Conservation (phyloP, 2,329 filamentous ascomycete genomes). For the Elsinoe necatrix region DNA sequence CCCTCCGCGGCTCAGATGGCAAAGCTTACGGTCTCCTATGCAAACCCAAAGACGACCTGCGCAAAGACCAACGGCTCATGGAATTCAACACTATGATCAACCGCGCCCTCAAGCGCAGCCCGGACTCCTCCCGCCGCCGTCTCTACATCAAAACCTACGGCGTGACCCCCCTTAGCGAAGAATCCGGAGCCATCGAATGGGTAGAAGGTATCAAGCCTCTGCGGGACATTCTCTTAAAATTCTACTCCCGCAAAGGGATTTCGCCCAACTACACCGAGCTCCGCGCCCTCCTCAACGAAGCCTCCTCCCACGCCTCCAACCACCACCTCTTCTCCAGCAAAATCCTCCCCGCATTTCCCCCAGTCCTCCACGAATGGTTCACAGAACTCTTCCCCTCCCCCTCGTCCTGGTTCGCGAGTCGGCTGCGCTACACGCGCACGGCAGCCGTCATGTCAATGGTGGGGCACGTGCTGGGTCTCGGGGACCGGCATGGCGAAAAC, state of each 20-base stretch:
- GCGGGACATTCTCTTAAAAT: slow-evolving; percentile 74
- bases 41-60: slow-evolving; percentile 95
- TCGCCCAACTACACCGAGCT: slow-evolving; percentile 59
- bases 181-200: slow-evolving; percentile 98
- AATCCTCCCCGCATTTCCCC: slow-evolving; percentile 60
- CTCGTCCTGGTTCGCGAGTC: slow-evolving; percentile 80
- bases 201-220: slow-evolving; percentile 92
- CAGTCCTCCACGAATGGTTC: slow-evolving; percentile 90
- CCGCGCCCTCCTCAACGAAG: slow-evolving; percentile 51
- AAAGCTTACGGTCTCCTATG: slow-evolving; percentile 82
- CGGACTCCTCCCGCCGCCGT: slow-evolving; percentile 80
- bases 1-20: slow-evolving; percentile 80
- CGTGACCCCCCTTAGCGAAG: slow-evolving; percentile 92
- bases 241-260: slow-evolving; percentile 69
- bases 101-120: slow-evolving; percentile 79
- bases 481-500: slow-evolving; percentile 95
- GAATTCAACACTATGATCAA: slow-evolving; percentile 99
- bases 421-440: slow-evolving; percentile 82
- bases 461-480: slow-evolving; percentile 83
- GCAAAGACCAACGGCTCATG: slow-evolving; percentile 96
- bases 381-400: slow-evolving; percentile 90
- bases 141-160: slow-evolving; percentile 96
- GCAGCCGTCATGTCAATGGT: slow-evolving; percentile 99
- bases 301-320: slow-evolving; percentile 55
- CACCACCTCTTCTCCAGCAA: slow-evolving; percentile 62